Conservation (phyloP, 495 filamentous ascomycete species). For the Xylaria bambusicola region DNA sequence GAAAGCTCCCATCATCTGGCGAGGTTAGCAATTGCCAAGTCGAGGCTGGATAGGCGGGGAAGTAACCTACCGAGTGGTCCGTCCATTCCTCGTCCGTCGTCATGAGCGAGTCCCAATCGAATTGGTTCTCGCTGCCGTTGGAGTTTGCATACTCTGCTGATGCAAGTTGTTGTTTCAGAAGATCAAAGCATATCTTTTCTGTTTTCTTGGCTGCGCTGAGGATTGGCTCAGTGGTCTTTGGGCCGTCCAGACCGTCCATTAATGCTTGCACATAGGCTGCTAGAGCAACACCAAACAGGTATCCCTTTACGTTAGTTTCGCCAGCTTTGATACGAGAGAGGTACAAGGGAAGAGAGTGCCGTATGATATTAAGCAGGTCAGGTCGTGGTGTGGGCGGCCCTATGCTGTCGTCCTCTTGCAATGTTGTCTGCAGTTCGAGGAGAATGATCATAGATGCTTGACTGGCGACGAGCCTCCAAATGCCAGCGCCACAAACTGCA, state of each 20-base stretch:
- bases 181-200: constrained; percentile 29
- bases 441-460: constrained; percentile 48
- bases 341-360: constrained; percentile 47
- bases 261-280: constrained; percentile 48
- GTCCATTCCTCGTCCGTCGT: not conserved
- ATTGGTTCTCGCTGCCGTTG: constrained; percentile 1
- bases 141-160: constrained; percentile 1
- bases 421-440: constrained; percentile 42
- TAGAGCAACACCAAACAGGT: constrained; percentile 46
- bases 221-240: constrained; percentile 34
- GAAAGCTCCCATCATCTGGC: not conserved
- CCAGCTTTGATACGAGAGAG: constrained; percentile 48
- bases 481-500: constrained; percentile 40
- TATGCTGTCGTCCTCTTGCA: constrained; percentile 52
- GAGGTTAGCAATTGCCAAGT: constrained; percentile 3
- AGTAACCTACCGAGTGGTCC: constrained; percentile 4
- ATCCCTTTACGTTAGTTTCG: constrained; percentile 61
- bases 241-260: constrained; percentile 35
- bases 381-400: constrained; percentile 43
- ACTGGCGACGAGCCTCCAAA: constrained; percentile 41
- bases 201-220: constrained; percentile 38
- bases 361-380: constrained; percentile 50
- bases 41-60: not conserved
- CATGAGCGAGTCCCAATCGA: constrained; percentile 14
- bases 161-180: constrained; percentile 22